Conservation (phyloP, 75 land plant genomes). For the Azolla pinnata region DNA sequence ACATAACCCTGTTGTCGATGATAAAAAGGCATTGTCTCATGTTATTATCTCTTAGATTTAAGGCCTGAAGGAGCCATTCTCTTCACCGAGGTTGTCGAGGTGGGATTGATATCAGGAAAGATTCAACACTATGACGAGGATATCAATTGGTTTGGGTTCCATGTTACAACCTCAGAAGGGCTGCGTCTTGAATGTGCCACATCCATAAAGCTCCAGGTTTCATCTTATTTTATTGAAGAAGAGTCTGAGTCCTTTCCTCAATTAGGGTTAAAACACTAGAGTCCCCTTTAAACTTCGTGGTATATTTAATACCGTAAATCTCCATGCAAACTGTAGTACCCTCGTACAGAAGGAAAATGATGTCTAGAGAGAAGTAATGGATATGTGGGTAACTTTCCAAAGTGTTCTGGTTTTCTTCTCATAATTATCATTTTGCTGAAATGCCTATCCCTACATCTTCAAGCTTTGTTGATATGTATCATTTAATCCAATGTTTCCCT, state of each 20-base stretch:
- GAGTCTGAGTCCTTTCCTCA: not conserved
- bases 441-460: too few relatives aligned
- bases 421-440: too few relatives aligned
- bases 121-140: conserved; percentile 34
- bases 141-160: conserved; percentile 44
- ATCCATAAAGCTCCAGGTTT: conserved; percentile 32
- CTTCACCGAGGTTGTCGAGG: conserved; percentile 65
- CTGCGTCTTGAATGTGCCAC: conserved; percentile 81
- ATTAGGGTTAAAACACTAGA: too few relatives aligned
- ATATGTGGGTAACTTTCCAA: not conserved
- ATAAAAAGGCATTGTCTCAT: too few relatives aligned
- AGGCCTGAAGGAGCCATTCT: conserved; percentile 79
- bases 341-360: not conserved
- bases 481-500: too few relatives aligned
- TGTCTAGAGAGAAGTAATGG: not conserved
- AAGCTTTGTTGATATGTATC: too few relatives aligned
- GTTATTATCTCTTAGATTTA: conserved; percentile 44
- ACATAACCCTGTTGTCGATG: too few relatives aligned
- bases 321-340: not conserved
- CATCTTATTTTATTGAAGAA: not conserved
- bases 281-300: not conserved
- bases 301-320: not conserved
- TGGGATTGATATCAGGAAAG: conserved; percentile 45
- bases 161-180: conserved; percentile 68
- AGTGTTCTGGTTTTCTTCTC: not conserved